Evolutionary conservation across 805 yeast species (phyloP), one percentile per base, ranked within the genome.

Genomic region (Kazachstania psychrophila): DNA sequence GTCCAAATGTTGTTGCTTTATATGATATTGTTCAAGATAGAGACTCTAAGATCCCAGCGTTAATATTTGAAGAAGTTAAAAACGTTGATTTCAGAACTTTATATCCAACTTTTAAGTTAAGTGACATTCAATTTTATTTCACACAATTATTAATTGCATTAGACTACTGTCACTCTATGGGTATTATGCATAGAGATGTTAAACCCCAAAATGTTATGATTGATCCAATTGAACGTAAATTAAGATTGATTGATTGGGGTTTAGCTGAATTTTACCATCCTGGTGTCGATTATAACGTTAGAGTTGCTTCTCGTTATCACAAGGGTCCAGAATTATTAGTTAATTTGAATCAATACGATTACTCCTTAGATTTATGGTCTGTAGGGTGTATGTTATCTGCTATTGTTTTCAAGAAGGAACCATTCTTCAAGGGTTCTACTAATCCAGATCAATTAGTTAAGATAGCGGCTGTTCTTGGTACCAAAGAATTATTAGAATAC

Each of bases 181-280:
- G 96, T 25, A 85, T 88, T 46, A 86, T 86, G 80, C 96, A 86
- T 61, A 69, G 96, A 56, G 96, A 86, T 61, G 95, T 86, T 34
- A 86, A 86, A 57, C 95, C 95, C 9, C 95, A 86, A 59, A 86
- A 86, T 54, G 85, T 86, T 30, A 86, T 86, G 95, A 86, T 86
- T 48, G 95, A 87, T 61, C 95, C 86, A 43, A 63, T 68, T 31
- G 54, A 61, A 36, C 72, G 70, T 46, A 64, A 66, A 28, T 63
- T 87, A 52, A 72, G 89, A 49, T 71, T 87, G 38, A 87, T 87
- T 45, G 96, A 87, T 64, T 87, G 96, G 96, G 96, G 96, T 12
- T 64, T 87, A 42, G 95, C 95, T 6, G 96, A 87, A 58, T 87
- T 83, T 54, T 87, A 87, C 60, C 95, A 87, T 55, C 79, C 82